Evolutionary conservation across 257 asterid genomes (phyloP).

Genomic region (Primulina huaijiensis): DNA sequence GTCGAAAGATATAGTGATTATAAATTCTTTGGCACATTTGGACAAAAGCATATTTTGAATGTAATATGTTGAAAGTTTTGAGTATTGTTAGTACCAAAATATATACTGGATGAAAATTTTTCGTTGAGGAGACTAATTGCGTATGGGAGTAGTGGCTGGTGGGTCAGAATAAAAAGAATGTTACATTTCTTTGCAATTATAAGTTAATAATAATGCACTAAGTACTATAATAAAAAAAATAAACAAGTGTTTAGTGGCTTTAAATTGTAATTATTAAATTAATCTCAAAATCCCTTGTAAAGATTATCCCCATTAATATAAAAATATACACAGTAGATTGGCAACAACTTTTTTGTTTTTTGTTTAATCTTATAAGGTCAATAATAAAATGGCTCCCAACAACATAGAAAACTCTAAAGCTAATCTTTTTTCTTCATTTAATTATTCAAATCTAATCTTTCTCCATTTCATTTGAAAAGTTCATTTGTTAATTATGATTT

Average conservation of each 20-base stretch:
- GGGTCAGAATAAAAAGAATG: neutral
- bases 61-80: no score
- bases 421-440: constrained; percentile 29
- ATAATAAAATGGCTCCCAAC: constrained; percentile 40
- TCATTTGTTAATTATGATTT: constrained; percentile 22
- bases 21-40: no score
- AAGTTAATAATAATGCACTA: neutral
- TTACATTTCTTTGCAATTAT: constrained; percentile 3
- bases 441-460: constrained; percentile 32
- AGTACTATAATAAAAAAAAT: constrained; percentile 8
- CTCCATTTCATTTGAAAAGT: constrained; percentile 19
- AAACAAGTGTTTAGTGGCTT: constrained; percentile 7
- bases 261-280: constrained; percentile 7
- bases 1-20: no score
- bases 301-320: constrained; percentile 28
- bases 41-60: no score
- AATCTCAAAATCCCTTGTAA: constrained; percentile 21
- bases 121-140: no score
- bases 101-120: no score
- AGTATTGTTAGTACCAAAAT: no score
- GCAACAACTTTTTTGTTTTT: constrained; percentile 29
- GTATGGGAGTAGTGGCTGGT: neutral
- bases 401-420: constrained; percentile 32
- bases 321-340: constrained; percentile 28
- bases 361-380: constrained; percentile 35